A percentile compares a stretch with the other conserved stretches of the same genome.
Evolutionary conservation across 164 flowering plant genomes (phyloP).

Genomic region (Umbilicus rupestris): DNA sequence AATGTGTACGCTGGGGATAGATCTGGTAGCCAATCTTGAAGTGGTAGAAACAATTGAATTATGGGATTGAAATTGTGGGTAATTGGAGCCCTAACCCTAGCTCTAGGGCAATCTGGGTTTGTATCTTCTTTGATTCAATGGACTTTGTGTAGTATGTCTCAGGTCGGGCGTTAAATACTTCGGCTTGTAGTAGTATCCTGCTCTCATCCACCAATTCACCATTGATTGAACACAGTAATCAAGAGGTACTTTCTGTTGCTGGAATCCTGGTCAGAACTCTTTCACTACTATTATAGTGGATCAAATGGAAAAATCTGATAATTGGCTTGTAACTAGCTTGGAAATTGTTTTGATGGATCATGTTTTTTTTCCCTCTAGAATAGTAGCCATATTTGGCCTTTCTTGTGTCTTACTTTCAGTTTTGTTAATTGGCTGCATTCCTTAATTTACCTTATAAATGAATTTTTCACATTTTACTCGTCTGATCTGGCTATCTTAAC

Average conservation of each 20-base stretch:
- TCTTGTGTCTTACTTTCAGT: background rate
- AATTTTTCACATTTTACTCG: background rate
- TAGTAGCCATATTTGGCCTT: background rate
- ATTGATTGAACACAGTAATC: conserved; percentile 1
- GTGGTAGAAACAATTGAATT: background rate
- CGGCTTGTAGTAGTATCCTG: background rate
- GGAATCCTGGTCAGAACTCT: background rate
- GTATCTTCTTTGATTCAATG: background rate
- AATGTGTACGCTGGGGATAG: background rate
- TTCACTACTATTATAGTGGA: background rate
- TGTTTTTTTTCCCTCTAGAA: background rate
- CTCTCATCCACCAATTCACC: background rate
- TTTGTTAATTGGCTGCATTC: background rate
- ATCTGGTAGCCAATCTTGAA: background rate
- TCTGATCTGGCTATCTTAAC: background rate
- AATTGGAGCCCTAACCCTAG: background rate
- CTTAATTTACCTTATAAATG: background rate
- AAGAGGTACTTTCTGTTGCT: background rate
- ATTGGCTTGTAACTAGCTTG: background rate
- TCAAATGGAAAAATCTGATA: background rate
- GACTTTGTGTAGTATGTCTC: background rate
- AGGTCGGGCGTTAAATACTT: background rate
- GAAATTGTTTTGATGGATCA: background rate
- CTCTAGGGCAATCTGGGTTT: background rate
- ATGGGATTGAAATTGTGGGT: background rate